Conservation (phyloP, 2,329 filamentous ascomycete genomes). For the Hysterium pulicare region DNA sequence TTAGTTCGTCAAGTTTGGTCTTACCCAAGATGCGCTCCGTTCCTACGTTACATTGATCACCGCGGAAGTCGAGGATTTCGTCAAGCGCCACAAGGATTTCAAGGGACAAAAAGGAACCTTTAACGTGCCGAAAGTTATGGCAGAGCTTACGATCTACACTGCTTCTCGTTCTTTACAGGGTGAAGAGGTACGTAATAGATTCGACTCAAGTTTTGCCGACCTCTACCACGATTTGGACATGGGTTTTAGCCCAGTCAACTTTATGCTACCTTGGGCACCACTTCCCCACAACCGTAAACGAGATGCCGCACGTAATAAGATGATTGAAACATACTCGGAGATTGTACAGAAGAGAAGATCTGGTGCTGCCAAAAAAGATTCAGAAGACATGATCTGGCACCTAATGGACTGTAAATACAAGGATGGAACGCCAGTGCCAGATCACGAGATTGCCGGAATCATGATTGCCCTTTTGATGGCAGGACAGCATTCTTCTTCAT, state of each 20-base stretch:
- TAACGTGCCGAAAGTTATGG: conserved; percentile 72
- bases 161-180: conserved; percentile 83
- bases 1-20: conserved; percentile 76
- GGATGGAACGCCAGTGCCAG: conserved; percentile 72
- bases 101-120: conserved; percentile 65
- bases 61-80: conserved; percentile 68
- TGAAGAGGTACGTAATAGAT: conserved; percentile 73
- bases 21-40: conserved; percentile 70
- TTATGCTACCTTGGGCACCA: conserved; percentile 83
- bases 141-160: conserved; percentile 86
- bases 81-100: conserved; percentile 65
- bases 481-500: conserved; percentile 84
- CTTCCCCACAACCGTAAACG: conserved; percentile 84
- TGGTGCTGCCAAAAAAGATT: conserved; percentile 47
- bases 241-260: conserved; percentile 87
- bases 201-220: conserved; percentile 75
- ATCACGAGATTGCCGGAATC: conserved; percentile 84
- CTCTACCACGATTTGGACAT: conserved; percentile 88
- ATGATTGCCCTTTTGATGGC: conserved; percentile 94
- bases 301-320: conserved; percentile 73
- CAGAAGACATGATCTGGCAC: conserved; percentile 82
- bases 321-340: conserved; percentile 77
- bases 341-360: conserved; percentile 72
- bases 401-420: conserved; percentile 85
- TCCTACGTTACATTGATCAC: conserved; percentile 78